Conservation (phyloP, 805 yeast genomes). For the Candida manassasensis region DNA sequence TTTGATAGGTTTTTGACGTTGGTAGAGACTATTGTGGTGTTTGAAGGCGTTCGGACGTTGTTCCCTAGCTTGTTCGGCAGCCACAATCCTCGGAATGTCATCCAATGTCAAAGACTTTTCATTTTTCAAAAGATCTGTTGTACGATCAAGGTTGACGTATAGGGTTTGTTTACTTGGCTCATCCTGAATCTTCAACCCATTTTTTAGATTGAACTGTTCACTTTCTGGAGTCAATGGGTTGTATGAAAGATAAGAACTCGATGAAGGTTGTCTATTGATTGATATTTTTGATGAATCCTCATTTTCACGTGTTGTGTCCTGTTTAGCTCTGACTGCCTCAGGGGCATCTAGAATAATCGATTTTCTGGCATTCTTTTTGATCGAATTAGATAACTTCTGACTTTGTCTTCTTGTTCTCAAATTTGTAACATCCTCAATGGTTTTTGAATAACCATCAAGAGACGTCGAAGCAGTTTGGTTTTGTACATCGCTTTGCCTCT, state of each 20-base stretch:
- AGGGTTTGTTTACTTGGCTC: slow-evolving; percentile 35
- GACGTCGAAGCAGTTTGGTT: slow-evolving; percentile 9
- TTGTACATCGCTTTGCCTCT: slow-evolving; percentile 4
- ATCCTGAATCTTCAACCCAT: slow-evolving; percentile 27
- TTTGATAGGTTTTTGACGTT: slow-evolving; percentile 22
- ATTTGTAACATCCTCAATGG: slow-evolving; percentile 72
- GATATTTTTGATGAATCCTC: slow-evolving; percentile 11
- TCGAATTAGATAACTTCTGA: slow-evolving; percentile 48
- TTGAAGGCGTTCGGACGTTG: slow-evolving; percentile 89
- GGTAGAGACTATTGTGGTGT: slow-evolving; percentile 55
- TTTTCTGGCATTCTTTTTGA: slow-evolving; percentile 58
- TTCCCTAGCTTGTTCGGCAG: slow-evolving; percentile 93
- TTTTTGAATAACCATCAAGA: slow-evolving; percentile 57
- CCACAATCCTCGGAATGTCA: slow-evolving; percentile 95
- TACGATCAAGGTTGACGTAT: slow-evolving; percentile 47
- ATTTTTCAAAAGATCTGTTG: slow-evolving; percentile 66
- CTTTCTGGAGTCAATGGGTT: slow-evolving; percentile 17
- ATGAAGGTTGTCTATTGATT: slow-evolving; percentile 22
- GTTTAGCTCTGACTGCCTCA: slow-evolving; percentile 37
- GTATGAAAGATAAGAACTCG: slow-evolving; percentile 23
- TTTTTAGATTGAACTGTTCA: slow-evolving; percentile 22
- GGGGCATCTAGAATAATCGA: slow-evolving; percentile 67
- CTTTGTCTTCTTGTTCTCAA: slow-evolving; percentile 70
- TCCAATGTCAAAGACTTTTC: slow-evolving; percentile 87
- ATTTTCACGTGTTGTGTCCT: slow-evolving; percentile 7